Percentiles rank a stretch among this genome's conserved stretches.
phyloP scores from a whole-genome alignment of 2,329 filamentous ascomycete species.

The Aspergillus chevalieri region DNA sequence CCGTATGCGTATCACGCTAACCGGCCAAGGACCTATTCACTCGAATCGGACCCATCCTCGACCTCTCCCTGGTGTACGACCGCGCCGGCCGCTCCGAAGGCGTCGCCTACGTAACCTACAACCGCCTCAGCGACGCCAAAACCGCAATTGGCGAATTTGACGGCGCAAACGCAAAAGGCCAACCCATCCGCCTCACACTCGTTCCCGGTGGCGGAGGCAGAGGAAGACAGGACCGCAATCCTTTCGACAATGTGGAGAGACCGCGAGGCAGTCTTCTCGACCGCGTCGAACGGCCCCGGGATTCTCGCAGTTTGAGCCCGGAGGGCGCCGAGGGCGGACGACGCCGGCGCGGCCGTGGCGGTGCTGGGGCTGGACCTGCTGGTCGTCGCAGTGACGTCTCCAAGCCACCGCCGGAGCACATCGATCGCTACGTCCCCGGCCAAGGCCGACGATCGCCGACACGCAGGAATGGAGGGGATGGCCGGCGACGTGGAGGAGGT shows the following conservation, averaged over 20 bases:
- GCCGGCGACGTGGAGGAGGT: conserved; percentile 38
- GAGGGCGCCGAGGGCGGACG: conserved; percentile 37
- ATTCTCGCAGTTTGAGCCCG: conserved; percentile 39
- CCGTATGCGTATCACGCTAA: not conserved
- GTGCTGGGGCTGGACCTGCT: conserved; percentile 44
- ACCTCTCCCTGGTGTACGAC: conserved; percentile 72
- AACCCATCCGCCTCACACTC: conserved; percentile 70
- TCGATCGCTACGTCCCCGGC: conserved; percentile 74
- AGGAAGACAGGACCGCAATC: conserved; percentile 33
- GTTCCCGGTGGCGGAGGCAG: conserved; percentile 45
- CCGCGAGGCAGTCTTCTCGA: conserved; percentile 60
- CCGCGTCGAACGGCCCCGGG: conserved; percentile 46
- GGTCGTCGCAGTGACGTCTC: conserved; percentile 49
- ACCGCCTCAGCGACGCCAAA: conserved; percentile 62
- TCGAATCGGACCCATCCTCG: conserved; percentile 65
- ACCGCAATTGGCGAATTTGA: conserved; percentile 75
- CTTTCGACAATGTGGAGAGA: conserved; percentile 46
- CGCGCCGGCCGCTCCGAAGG: conserved; percentile 83
- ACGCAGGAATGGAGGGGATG: conserved; percentile 44
- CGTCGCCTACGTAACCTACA: conserved; percentile 76
- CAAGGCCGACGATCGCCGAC: conserved; percentile 39
- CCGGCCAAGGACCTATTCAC: conserved; percentile 65
- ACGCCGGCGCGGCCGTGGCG: conserved; percentile 29
- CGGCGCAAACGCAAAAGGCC: conserved; percentile 82
- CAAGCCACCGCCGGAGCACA: conserved; percentile 57